Evolutionary conservation across 805 yeast species (phyloP).

Genomic region (Myxozyma vanderwaltii): DNA sequence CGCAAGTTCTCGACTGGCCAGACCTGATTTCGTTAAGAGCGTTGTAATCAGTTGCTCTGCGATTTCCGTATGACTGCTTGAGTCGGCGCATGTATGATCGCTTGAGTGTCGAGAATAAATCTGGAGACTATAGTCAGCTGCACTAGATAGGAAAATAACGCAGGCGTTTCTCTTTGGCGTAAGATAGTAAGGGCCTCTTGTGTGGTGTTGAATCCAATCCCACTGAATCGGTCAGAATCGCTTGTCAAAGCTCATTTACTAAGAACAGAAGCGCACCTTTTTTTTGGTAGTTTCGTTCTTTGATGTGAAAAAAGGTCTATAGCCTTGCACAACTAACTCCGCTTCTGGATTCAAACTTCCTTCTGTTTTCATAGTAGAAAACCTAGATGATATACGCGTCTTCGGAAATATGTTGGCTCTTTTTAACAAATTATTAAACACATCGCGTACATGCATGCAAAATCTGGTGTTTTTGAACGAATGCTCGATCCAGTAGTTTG

Average conservation of each 20-base stretch:
- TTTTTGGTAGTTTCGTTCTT: too few relatives aligned
- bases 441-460: too few relatives aligned
- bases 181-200: conserved; percentile 76
- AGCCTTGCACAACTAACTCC: too few relatives aligned
- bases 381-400: too few relatives aligned
- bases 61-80: conserved; percentile 63
- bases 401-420: too few relatives aligned
- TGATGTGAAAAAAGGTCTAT: too few relatives aligned
- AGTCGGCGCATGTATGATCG: conserved; percentile 51
- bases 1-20: conserved; percentile 57
- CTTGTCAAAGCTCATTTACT: background rate
- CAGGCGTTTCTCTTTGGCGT: conserved; percentile 93
- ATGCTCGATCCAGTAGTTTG: too few relatives aligned
- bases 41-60: conserved; percentile 61
- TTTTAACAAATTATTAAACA: too few relatives aligned
- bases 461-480: too few relatives aligned
- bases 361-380: too few relatives aligned
- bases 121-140: conserved; percentile 70
- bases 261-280: background rate
- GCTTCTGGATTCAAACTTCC: too few relatives aligned
- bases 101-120: conserved; percentile 92
- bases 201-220: conserved; percentile 49
- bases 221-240: conserved; percentile 37
- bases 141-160: conserved; percentile 77
- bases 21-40: conserved; percentile 53